Evolutionary conservation across 331 rosid species (phyloP).

Genomic region (Cydonia oblonga): DNA sequence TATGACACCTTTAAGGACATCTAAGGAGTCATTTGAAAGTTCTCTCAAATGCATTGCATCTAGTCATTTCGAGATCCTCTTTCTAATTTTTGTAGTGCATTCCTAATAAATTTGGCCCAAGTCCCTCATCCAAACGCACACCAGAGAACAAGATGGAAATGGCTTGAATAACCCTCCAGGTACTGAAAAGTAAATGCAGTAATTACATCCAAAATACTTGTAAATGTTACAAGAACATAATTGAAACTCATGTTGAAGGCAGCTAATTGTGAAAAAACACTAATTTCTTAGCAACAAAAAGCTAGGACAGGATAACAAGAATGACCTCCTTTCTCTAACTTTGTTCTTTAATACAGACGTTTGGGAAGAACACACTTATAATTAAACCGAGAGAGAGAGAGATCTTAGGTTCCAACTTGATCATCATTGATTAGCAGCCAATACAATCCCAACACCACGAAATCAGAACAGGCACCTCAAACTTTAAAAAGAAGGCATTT

Average conservation of each 20-base stretch:
- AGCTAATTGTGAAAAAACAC: background rate
- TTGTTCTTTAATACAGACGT: background rate
- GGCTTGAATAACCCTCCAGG: background rate
- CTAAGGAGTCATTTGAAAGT: background rate
- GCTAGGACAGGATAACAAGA: too few species aligned
- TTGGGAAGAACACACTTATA: background rate
- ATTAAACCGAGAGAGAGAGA: background rate
- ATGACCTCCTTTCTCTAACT: background rate
- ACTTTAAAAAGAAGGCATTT: background rate
- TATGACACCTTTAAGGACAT: background rate
- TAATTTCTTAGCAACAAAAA: background rate
- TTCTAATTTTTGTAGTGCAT: background rate
- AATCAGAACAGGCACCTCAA: slow-evolving; percentile 1
- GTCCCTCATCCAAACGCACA: background rate
- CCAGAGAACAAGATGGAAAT: background rate
- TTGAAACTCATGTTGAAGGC: background rate
- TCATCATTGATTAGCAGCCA: background rate
- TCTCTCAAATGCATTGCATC: background rate
- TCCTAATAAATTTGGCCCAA: background rate
- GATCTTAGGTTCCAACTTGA: background rate
- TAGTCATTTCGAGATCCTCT: background rate
- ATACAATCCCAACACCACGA: background rate
- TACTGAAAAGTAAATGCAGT: background rate
- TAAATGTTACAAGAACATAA: background rate
- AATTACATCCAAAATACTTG: background rate